A percentile compares a stretch with the other conserved stretches of the same genome.
These are phyloP conservation scores for Roridomyces roridus DNA, from an alignment of 768 basidiomycete genomes.

Conservation along the genomic window DNA sequence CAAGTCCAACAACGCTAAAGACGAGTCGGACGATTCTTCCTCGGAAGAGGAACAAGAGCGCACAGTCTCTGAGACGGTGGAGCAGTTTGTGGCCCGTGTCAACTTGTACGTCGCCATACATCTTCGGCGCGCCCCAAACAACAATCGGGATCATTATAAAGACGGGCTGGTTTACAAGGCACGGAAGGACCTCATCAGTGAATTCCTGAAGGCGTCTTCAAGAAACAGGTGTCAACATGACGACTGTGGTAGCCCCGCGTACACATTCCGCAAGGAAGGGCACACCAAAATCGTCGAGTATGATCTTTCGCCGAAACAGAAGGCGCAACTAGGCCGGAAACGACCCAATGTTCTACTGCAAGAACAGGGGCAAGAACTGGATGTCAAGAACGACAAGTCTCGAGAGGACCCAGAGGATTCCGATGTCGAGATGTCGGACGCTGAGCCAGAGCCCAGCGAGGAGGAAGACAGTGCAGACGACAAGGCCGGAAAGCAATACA, in stretches of 20 bases:
- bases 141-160: slow-evolving; percentile 86
- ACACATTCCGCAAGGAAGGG: slow-evolving; percentile 93
- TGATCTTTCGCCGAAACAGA: slow-evolving; percentile 83
- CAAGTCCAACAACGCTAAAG: slow-evolving; percentile 41
- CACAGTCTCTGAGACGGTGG: slow-evolving; percentile 70
- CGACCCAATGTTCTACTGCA: slow-evolving; percentile 80
- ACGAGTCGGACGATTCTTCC: slow-evolving; percentile 35
- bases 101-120: slow-evolving; percentile 71
- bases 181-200: slow-evolving; percentile 80
- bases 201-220: slow-evolving; percentile 76
- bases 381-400: slow-evolving; percentile 29
- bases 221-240: slow-evolving; percentile 78
- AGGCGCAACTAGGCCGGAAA: slow-evolving; percentile 59
- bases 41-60: slow-evolving; percentile 44
- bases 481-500: slow-evolving; percentile 31
- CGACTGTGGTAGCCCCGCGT: slow-evolving; percentile 84
- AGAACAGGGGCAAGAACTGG: slow-evolving; percentile 46
- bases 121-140: slow-evolving; percentile 51
- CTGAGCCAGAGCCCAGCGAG: slow-evolving; percentile 44
- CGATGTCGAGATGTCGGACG: slow-evolving; percentile 58
- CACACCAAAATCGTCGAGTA: slow-evolving; percentile 95
- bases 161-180: slow-evolving; percentile 87
- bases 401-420: slow-evolving; percentile 40
- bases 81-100: slow-evolving; percentile 67
- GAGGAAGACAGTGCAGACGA: slow-evolving; percentile 57